Evolutionary conservation across 176 grass and related monocot genomes (phyloP).

Genomic region (Typha latifolia): DNA sequence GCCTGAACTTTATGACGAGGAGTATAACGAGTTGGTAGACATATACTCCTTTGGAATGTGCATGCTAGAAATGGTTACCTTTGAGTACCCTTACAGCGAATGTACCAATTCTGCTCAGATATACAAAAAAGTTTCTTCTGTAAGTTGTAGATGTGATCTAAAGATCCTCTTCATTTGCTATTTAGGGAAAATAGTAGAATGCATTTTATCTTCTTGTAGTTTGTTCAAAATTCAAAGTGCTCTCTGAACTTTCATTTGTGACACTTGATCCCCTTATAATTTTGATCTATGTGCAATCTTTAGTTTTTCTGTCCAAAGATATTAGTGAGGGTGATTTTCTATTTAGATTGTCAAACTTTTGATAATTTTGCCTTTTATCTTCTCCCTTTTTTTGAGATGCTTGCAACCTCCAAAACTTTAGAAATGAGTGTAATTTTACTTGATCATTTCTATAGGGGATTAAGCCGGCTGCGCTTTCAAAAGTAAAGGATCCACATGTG

Average conservation of each 20-base stretch:
- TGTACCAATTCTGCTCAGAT: constrained; percentile 29
- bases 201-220: too few relatives aligned
- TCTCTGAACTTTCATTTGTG: not conserved
- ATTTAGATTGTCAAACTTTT: too few relatives aligned
- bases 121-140: constrained; percentile 44
- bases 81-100: constrained; percentile 53
- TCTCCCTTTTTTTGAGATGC: too few relatives aligned
- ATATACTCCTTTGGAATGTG: constrained; percentile 63
- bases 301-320: too few relatives aligned
- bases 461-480: constrained; percentile 37
- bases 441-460: constrained; percentile 25
- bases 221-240: too few relatives aligned
- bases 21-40: constrained; percentile 47
- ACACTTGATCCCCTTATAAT: too few relatives aligned
- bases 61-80: constrained; percentile 55
- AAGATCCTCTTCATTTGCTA: not conserved
- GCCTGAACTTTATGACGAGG: constrained; percentile 35
- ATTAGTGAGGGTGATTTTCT: too few relatives aligned
- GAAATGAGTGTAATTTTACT: not conserved
- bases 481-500: constrained; percentile 35
- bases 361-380: too few relatives aligned
- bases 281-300: too few relatives aligned
- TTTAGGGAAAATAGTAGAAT: not conserved
- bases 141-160: constrained; percentile 14
- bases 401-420: too few relatives aligned